Evolutionary conservation across 257 asterid species (phyloP).

Genomic region (Eucommia ulmoides): DNA sequence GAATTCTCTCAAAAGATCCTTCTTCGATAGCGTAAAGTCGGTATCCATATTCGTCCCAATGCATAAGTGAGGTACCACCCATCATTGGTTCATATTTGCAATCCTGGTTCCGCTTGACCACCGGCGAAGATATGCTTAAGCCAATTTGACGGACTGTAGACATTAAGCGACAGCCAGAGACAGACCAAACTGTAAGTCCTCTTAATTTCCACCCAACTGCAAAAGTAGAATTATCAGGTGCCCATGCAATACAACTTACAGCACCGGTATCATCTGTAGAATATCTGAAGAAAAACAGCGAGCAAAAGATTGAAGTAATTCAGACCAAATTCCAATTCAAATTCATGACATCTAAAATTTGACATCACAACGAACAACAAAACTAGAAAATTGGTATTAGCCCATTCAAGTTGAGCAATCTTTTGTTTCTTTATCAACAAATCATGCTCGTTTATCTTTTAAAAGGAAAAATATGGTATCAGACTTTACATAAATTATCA

Average conservation of each 20-base stretch:
- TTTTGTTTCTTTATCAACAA: no score
- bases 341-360: no score
- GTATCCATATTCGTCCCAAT: conserved; percentile 98
- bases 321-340: background rate
- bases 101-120: conserved; percentile 68
- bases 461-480: no score
- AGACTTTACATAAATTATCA: no score
- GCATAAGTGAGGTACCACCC: conserved; percentile 81
- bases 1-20: conserved; percentile 78
- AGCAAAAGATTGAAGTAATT: conserved; percentile 4
- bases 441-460: no score
- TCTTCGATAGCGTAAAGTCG: conserved; percentile 90
- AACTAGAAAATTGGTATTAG: no score
- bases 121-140: conserved; percentile 88
- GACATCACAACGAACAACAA: no score
- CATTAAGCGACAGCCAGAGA: conserved; percentile 99
- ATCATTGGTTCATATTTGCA: conserved; percentile 90
- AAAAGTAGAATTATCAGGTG: conserved; percentile 90
- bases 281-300: conserved; percentile 40
- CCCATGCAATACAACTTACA: conserved; percentile 93
- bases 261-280: conserved; percentile 92
- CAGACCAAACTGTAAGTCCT: conserved; percentile 97
- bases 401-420: no score
- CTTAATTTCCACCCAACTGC: conserved; percentile 99
- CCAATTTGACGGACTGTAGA: conserved; percentile 93